Percentiles rank a stretch among this genome's conserved stretches.
Evolutionary conservation across 768 basidiomycete genomes (phyloP).

Genomic region (Collybia nuda): DNA sequence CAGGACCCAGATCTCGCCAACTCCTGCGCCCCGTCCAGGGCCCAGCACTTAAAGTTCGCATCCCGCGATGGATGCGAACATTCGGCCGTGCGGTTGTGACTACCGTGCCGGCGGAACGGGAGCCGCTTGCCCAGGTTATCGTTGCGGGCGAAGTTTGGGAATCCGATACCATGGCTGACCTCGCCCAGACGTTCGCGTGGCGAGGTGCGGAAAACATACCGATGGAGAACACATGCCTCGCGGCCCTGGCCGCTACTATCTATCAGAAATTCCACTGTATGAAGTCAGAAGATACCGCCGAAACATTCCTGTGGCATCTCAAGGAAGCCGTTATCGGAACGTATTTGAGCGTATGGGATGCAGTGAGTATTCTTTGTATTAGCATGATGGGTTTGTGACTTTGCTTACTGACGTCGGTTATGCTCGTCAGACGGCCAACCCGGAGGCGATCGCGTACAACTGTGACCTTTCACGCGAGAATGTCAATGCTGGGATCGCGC

Average conservation of each 20-base stretch:
- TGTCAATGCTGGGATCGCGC: constrained; percentile 5
- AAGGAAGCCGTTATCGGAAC: constrained; percentile 16
- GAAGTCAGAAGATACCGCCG: constrained; percentile 9
- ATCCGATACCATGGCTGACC: constrained; percentile 13
- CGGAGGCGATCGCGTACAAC: constrained; percentile 13
- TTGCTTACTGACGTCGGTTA: neutral
- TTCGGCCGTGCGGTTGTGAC: constrained; percentile 8
- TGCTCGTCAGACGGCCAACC: constrained; percentile 8
- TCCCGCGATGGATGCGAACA: constrained; percentile 13
- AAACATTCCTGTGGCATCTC: constrained; percentile 14
- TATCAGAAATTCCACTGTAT: constrained; percentile 9
- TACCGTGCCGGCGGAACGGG: neutral
- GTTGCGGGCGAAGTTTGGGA: constrained; percentile 10
- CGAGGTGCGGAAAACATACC: constrained; percentile 7
- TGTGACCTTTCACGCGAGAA: neutral
- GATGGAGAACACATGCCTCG: constrained; percentile 5
- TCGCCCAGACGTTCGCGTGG: constrained; percentile 18
- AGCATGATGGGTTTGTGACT: neutral
- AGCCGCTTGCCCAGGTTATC: constrained; percentile 11
- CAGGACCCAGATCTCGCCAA: constrained; percentile 5
- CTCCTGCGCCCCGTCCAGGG: constrained; percentile 11
- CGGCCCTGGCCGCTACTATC: constrained; percentile 9
- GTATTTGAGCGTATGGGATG: constrained; percentile 19
- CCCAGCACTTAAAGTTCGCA: constrained; percentile 6
- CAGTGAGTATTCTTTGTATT: constrained; percentile 8